Evolutionary conservation across 2,329 filamentous ascomycete species (phyloP).

Genomic region (Diplocarpon rosae): DNA sequence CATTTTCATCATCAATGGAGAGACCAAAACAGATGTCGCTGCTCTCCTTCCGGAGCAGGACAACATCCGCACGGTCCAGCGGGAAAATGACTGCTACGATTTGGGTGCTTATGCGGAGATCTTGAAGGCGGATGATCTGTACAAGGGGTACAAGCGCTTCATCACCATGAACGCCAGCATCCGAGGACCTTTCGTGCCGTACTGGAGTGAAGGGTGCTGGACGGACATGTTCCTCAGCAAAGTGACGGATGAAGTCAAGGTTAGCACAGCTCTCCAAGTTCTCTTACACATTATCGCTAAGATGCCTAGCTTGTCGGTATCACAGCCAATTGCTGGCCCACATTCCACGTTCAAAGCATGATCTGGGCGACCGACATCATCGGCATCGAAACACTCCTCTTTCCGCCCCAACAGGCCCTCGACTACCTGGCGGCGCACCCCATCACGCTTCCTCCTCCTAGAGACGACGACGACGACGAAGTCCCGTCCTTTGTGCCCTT

Average conservation of each 20-base stretch:
- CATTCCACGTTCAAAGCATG: constrained; percentile 24
- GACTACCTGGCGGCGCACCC: constrained; percentile 5
- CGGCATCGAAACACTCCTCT: constrained; percentile 20
- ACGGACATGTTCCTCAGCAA: constrained; percentile 20
- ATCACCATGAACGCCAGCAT: constrained; percentile 25
- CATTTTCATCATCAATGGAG: constrained; percentile 24
- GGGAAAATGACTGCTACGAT: constrained; percentile 24
- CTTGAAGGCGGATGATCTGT: constrained; percentile 17
- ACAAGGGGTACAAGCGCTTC: constrained; percentile 21
- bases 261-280: constrained; percentile 1
- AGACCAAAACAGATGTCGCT: constrained; percentile 15
- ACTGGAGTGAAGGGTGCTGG: constrained; percentile 23
- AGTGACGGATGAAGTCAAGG: constrained; percentile 21
- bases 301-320: constrained; percentile 23
- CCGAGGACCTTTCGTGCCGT: constrained; percentile 23
- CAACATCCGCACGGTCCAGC: constrained; percentile 18
- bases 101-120: constrained; percentile 22
- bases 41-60: constrained; percentile 12
- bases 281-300: constrained; percentile 5
- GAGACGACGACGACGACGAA: constrained; percentile 3
- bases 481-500: not conserved
- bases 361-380: constrained; percentile 23
- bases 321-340: constrained; percentile 21
- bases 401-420: constrained; percentile 11
- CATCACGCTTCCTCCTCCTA: constrained; percentile 6